Evolutionary conservation across 2,329 filamentous ascomycete species (phyloP).

Genomic region (Diaporthe citrichinensis): DNA sequence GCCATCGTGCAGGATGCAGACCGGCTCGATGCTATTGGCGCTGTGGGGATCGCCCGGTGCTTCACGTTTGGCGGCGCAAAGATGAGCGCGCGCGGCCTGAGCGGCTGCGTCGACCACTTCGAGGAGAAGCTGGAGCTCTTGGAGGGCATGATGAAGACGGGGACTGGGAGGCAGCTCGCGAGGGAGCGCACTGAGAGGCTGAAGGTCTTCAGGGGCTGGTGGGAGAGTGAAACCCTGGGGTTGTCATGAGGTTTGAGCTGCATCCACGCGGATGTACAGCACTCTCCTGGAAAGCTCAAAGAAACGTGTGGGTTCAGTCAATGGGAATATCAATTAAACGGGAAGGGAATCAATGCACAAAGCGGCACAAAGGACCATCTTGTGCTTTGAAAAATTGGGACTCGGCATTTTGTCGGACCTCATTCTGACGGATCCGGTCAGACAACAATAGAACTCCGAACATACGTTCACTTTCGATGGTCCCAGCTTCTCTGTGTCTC

Average conservation of each 20-base stretch:
- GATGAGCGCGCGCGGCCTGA: constrained; percentile 64
- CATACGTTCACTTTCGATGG: background rate
- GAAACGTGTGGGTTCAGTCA: too few species aligned
- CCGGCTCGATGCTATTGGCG: constrained; percentile 89
- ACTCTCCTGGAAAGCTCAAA: background rate
- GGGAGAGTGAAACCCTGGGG: constrained; percentile 60
- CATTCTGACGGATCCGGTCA: constrained; percentile 12
- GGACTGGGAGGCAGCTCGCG: constrained; percentile 66
- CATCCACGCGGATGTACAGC: background rate
- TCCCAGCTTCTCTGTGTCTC: background rate
- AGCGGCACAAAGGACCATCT: constrained; percentile 4
- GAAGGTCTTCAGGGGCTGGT: constrained; percentile 69
- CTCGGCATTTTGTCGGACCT: background rate
- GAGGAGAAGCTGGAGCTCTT: constrained; percentile 80
- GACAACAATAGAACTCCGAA: background rate
- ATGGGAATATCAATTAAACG: too few species aligned
- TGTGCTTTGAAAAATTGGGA: too few species aligned
- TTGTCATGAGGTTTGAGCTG: constrained; percentile 6
- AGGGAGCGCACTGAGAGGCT: constrained; percentile 67
- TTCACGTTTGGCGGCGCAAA: constrained; percentile 83
- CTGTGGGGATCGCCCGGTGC: constrained; percentile 83
- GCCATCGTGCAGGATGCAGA: constrained; percentile 94
- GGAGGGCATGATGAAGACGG: constrained; percentile 75
- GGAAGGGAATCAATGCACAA: too few species aligned
- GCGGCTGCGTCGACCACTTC: constrained; percentile 80